Evolutionary conservation across 164 flowering plant genomes (phyloP).

Genomic region (Chimonanthus salicifolius): DNA sequence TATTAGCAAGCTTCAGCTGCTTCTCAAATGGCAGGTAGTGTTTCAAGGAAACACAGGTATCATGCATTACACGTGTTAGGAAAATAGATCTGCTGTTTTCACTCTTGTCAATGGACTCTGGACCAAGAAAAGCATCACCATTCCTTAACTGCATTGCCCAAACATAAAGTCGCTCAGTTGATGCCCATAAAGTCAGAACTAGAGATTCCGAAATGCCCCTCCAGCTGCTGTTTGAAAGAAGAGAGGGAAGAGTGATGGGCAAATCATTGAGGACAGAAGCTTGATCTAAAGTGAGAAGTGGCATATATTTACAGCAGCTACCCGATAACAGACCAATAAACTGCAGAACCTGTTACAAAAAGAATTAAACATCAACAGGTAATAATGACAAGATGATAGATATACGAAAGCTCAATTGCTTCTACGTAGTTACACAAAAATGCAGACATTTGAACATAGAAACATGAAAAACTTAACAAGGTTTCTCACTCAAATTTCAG

Average conservation of each 20-base stretch:
- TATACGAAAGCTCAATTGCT: background rate
- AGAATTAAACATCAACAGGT: background rate
- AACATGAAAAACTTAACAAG: too few species aligned
- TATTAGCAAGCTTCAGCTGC: conserved; percentile 66
- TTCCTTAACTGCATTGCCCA: conserved; percentile 32
- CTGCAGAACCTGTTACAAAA: conserved; percentile 55
- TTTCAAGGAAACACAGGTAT: conserved; percentile 46
- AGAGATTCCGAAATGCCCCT: conserved; percentile 43
- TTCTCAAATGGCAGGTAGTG: conserved; percentile 62
- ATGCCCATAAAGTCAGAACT: conserved; percentile 42
- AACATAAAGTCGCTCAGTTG: conserved; percentile 50
- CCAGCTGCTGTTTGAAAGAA: conserved; percentile 59
- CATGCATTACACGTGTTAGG: conserved; percentile 42
- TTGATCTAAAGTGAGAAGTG: conserved; percentile 55
- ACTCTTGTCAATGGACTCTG: conserved; percentile 39
- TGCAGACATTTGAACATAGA: too few species aligned
- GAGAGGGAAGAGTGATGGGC: conserved; percentile 70
- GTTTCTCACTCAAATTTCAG: too few species aligned
- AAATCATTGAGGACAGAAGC: conserved; percentile 59
- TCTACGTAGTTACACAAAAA: too few species aligned
- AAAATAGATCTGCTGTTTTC: conserved; percentile 38
- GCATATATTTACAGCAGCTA: conserved; percentile 73
- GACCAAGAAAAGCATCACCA: conserved; percentile 12
- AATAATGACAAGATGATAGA: background rate
- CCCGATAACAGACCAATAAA: conserved; percentile 73